Conservation (phyloP, 208 protist genomes). For the Strigomonas culicis region DNA sequence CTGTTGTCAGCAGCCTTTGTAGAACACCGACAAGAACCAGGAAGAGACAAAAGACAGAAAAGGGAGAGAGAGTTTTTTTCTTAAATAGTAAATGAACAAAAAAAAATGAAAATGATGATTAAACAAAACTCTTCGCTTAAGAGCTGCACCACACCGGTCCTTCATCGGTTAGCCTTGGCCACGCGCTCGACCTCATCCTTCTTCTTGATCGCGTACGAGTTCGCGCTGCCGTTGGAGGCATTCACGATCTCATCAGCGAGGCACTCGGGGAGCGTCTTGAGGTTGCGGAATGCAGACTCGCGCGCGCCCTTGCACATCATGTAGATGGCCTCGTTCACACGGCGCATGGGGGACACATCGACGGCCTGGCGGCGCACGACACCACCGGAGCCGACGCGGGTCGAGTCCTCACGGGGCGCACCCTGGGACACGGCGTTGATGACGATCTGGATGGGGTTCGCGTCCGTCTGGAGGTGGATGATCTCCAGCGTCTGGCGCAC, state of each 20-base stretch:
- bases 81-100: constrained; percentile 14
- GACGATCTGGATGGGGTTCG: constrained; percentile 99
- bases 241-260: constrained; percentile 99
- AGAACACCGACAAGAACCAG: background rate
- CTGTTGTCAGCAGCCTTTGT: no score
- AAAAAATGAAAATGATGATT: constrained; percentile 11
- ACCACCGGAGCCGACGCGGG: constrained; percentile 99
- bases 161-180: constrained; percentile 99
- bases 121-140: constrained; percentile 16
- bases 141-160: background rate
- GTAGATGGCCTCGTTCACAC: constrained; percentile 99
- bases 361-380: constrained; percentile 99
- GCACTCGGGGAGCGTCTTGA: constrained; percentile 99
- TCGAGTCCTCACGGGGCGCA: constrained; percentile 99
- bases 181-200: constrained; percentile 99
- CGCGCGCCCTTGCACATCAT: constrained; percentile 98
- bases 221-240: constrained; percentile 97
- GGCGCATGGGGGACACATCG: constrained; percentile 99
- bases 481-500: constrained; percentile 99
- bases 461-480: constrained; percentile 98
- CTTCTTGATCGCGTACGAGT: constrained; percentile 99
- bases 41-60: constrained; percentile 6
- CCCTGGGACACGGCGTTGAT: constrained; percentile 98
- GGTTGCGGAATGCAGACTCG: constrained; percentile 98
- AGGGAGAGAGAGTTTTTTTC: constrained; percentile 1